Evolutionary conservation across 495 filamentous ascomycete species (phyloP), one percentile per base, ranked within the genome.

Genomic region (Penicillium maclennaniae): DNA sequence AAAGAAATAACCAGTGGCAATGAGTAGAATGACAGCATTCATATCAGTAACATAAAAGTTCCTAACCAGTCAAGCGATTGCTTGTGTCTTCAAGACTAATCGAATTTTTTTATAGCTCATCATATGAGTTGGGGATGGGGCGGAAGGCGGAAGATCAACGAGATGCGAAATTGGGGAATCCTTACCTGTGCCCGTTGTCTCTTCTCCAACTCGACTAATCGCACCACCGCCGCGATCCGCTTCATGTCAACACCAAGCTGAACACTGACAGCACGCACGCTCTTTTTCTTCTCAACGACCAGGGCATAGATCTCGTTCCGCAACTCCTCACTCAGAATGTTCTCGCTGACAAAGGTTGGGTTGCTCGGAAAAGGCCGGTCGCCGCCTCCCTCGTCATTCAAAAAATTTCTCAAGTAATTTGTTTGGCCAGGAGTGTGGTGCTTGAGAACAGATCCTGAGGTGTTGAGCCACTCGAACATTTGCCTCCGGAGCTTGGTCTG

Each of bases 51-150:
- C 61, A 59, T 58, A 58, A 56, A 55, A 69, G 66, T 77, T 78
- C 84, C 71, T 91, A 89, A 89, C 83, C 87, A 91, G 83, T 62
- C 69, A 60, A 56, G 62, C 69, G 61, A 62, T 38, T 53, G 59
- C 66, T 54, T 66, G 69, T 83, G 90, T 97, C 92, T 96, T 97
- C 78, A 92, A 97, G 92, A 97, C 92, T 96, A 96, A 98, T 97
- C 92, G 91, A 86, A 78, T 76, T 80, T 77, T 85, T 83, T 82
- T 51, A 79, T 81, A 57, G 67, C 77, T 89, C 87, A 85, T 86
- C 86, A 86, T 85, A 62, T 53, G 63, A 56, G 61, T 50, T 39
- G 48, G 39, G 51, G 47, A 48, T 50, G 58, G 55, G 53, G 51
- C 27, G 39, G 28, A 37, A 43, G 34, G 47, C 19, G 40, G 47